Percentiles rank a stretch among this genome's conserved stretches.
phyloP scores from a whole-genome alignment of 1,284 basidiomycete species.

The Tremellales sp. region DNA sequence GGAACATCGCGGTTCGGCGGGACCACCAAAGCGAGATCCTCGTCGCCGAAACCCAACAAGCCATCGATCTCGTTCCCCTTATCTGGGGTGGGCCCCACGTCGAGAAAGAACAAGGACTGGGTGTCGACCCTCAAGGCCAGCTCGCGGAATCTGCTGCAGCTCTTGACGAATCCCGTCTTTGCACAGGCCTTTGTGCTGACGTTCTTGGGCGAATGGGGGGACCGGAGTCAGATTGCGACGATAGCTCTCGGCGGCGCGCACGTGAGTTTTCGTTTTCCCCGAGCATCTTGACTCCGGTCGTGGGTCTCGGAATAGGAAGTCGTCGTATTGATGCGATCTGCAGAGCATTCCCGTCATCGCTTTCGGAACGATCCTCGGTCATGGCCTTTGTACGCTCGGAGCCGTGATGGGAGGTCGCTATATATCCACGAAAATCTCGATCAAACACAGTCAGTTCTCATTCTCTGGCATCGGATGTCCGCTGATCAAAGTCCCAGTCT shows the following conservation, averaged over 20 bases:
- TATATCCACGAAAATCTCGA: conserved; percentile 87
- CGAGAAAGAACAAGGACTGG: conserved; percentile 15
- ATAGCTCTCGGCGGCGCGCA: conserved; percentile 95
- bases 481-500: conserved; percentile 56
- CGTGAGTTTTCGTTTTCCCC: conserved; percentile 54
- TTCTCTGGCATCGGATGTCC: background rate
- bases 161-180: conserved; percentile 87
- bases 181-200: conserved; percentile 93
- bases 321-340: conserved; percentile 1
- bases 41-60: conserved; percentile 1
- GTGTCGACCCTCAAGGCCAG: conserved; percentile 55
- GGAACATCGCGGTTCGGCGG: background rate
- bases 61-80: conserved; percentile 24
- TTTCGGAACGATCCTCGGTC: conserved; percentile 84
- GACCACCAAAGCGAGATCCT: background rate
- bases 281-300: background rate
- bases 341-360: conserved; percentile 77
- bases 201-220: conserved; percentile 98
- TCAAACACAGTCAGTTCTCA: conserved; percentile 76
- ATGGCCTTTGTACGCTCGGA: conserved; percentile 79
- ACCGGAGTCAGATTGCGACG: conserved; percentile 94
- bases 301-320: background rate
- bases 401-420: conserved; percentile 89
- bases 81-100: conserved; percentile 18
- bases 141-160: conserved; percentile 71